Conservation (phyloP, 805 yeast genomes). For the Huiozyma sinensis region DNA sequence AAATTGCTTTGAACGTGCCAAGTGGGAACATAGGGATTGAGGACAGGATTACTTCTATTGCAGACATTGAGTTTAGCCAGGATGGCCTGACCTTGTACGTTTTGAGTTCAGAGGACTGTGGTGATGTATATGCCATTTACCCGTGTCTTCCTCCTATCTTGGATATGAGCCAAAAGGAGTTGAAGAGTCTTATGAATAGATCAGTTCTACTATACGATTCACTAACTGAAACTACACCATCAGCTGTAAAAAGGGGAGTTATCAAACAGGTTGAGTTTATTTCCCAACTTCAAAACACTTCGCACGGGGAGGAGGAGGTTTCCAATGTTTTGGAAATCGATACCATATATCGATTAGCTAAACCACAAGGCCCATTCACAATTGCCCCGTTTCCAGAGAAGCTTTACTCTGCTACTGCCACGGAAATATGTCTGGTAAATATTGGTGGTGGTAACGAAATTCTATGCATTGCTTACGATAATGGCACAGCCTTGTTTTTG, state of each 20-base stretch:
- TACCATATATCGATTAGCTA: slow-evolving; percentile 6
- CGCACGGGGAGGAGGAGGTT: slow-evolving; percentile 1
- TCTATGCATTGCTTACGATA: slow-evolving; percentile 17
- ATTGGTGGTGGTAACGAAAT: slow-evolving; percentile 21
- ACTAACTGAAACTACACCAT: slow-evolving; percentile 7
- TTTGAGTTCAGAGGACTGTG: slow-evolving; percentile 37
- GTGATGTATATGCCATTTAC: slow-evolving; percentile 45
- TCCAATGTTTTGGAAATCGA: slow-evolving; percentile 11
- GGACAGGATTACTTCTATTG: slow-evolving; percentile 13
- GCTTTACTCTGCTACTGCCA: slow-evolving; percentile 38
- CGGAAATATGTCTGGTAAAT: slow-evolving; percentile 23
- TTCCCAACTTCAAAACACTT: slow-evolving; percentile 25
- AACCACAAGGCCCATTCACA: slow-evolving; percentile 43
- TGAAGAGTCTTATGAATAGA: slow-evolving; percentile 24
- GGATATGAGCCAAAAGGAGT: slow-evolving; percentile 10
- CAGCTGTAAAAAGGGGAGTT: slow-evolving; percentile 14
- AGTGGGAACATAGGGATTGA: slow-evolving; percentile 15
- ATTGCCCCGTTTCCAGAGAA: slow-evolving; percentile 45
- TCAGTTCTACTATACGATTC: slow-evolving; percentile 19
- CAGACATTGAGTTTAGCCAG: slow-evolving; percentile 16
- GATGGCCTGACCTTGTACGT: slow-evolving; percentile 47
- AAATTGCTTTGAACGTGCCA: slow-evolving; percentile 4
- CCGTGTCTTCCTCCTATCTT: slow-evolving; percentile 47
- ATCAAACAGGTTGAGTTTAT: slow-evolving; percentile 31
- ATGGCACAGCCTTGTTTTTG: slow-evolving; percentile 23